phyloP scores from a whole-genome alignment of 2,329 filamentous ascomycete genomes.

The Penicillium sp. region DNA sequence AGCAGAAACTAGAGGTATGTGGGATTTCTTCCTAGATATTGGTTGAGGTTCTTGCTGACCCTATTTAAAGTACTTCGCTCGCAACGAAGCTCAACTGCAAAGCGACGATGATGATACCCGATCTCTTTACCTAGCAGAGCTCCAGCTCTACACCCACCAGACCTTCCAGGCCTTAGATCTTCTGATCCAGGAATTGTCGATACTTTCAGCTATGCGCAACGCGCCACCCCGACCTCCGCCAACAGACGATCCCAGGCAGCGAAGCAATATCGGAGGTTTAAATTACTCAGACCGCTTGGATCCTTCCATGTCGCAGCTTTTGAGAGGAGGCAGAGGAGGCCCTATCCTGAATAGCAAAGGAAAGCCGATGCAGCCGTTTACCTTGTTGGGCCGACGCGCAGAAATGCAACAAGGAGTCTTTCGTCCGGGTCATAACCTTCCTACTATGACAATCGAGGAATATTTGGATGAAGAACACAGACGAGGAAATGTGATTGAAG shows the following conservation, averaged over 20 bases:
- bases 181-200: conserved; percentile 77
- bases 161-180: conserved; percentile 86
- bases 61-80: conserved; percentile 54
- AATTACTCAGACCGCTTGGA: conserved; percentile 75
- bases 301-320: conserved; percentile 54
- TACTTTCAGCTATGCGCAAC: conserved; percentile 69
- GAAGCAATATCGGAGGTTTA: conserved; percentile 51
- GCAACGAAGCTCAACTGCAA: conserved; percentile 60
- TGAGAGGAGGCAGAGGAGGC: conserved; percentile 52
- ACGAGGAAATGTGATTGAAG: conserved; percentile 80
- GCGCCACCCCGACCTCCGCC: conserved; percentile 38
- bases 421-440: conserved; percentile 83
- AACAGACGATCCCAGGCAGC: conserved; percentile 41
- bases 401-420: conserved; percentile 80
- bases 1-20: conserved; percentile 71
- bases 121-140: conserved; percentile 71
- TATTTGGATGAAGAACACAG: conserved; percentile 88
- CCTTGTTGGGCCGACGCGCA: conserved; percentile 72
- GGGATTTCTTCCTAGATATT: conserved; percentile 11
- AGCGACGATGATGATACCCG: conserved; percentile 84
- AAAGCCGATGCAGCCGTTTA: conserved; percentile 88
- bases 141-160: conserved; percentile 71
- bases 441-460: conserved; percentile 97
- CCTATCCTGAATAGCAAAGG: conserved; percentile 76
- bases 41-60: conserved; percentile 32